Evolutionary conservation across 176 grass and related monocot genomes (phyloP), one percentile per base, ranked within the genome.

Genomic region (Oryza glaberrima): DNA sequence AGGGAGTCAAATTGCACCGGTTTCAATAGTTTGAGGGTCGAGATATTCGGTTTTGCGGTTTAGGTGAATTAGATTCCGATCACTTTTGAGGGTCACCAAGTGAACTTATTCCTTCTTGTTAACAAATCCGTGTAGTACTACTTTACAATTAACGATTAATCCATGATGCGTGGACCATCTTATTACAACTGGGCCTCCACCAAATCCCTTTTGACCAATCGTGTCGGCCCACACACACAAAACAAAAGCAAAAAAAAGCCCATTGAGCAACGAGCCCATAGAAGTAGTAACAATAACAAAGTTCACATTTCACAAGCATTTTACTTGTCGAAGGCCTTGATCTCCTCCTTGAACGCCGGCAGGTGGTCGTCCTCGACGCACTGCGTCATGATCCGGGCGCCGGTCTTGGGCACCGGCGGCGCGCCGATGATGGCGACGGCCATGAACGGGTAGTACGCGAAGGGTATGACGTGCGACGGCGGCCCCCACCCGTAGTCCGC

Each of bases 401-500:
- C 91, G 30, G 76, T 71, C 82, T 81, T 79, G 6, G 85, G 91
- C 12, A 28, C 36, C 26, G 88, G 91, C 41, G 88, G 91, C 10
- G 85, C 88, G 10, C 88, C 91, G 17, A 90, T 90, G 77, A 88
- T 90, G 47, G 81, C 88, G 17, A 93, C 88, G 1, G 92, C 82
- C 92, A 94, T 90, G 43, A 90, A 88, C 3, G 87, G 71, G 34
- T 73, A 63, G 82, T 88, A 94, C 0, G 86, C 78, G 49, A 86
- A 88, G 1, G 88, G 92, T n/a, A 91, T 69, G 2, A 91, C 88
- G 28, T 91, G 88, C 17, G 88, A 63, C 23, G 92, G 88, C 25
- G 65, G 25, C 34, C 92, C 92, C 88, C 92, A 94, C 0, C 92
- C 92, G 48, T 90, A 94, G 23, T 94, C 92, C 54, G 88, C 92